Evolutionary conservation across 2,329 filamentous ascomycete species (phyloP).

Genomic region (Chrysosporium queenslandicum): DNA sequence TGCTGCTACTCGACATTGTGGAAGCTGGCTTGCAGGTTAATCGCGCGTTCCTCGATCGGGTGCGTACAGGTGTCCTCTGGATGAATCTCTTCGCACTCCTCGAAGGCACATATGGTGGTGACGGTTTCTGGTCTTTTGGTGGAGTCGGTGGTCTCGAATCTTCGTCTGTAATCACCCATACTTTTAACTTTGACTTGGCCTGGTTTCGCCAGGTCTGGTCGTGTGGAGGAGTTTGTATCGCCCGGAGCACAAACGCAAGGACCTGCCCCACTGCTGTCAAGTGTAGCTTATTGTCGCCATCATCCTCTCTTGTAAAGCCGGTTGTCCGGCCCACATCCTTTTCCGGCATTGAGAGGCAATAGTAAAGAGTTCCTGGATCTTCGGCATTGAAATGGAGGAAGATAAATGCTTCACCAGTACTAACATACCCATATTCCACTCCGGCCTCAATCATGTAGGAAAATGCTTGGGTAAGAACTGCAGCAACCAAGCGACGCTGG

Average conservation of each 20-base stretch:
- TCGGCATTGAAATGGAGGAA: constrained; percentile 33
- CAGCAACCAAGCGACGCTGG: constrained; percentile 29
- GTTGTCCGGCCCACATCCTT: constrained; percentile 23
- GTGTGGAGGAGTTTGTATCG: constrained; percentile 18
- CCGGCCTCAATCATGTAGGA: constrained; percentile 43
- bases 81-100: no score
- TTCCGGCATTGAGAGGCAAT: constrained; percentile 27
- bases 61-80: no score
- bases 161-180: constrained; percentile 22
- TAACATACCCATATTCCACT: constrained; percentile 37
- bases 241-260: constrained; percentile 25
- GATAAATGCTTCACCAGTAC: constrained; percentile 37
- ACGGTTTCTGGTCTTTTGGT: neutral
- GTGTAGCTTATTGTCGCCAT: constrained; percentile 18
- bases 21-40: no score
- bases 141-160: constrained; percentile 9
- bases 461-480: constrained; percentile 41
- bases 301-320: constrained; percentile 15
- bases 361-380: constrained; percentile 24
- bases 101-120: no score
- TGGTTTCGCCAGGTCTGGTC: constrained; percentile 18
- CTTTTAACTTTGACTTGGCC: constrained; percentile 15
- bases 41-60: no score
- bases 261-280: constrained; percentile 26
- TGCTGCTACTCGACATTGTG: no score